phyloP scores from a whole-genome alignment of 805 yeast genomes.

The Starmera pachycereana region DNA sequence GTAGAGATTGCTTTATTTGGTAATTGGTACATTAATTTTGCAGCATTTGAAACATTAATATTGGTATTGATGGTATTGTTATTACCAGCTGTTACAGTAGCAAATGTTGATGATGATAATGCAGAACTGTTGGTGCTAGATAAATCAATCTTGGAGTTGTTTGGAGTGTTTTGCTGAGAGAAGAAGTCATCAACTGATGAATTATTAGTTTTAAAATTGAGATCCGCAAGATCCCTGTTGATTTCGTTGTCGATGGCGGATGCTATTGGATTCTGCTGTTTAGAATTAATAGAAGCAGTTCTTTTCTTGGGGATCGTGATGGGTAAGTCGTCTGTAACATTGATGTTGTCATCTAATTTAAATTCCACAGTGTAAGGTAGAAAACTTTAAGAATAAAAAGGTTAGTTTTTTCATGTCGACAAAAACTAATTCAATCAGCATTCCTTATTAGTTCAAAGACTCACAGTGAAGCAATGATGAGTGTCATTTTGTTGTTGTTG shows the following conservation, averaged over 20 bases:
- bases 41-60: background rate
- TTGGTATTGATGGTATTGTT: background rate
- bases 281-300: conserved; percentile 5
- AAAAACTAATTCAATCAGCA: too few species aligned
- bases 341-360: conserved; percentile 21
- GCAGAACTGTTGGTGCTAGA: background rate
- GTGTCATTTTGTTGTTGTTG: conserved; percentile 35
- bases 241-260: background rate
- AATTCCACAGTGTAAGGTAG: conserved; percentile 68
- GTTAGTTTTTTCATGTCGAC: background rate
- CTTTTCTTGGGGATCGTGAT: conserved; percentile 8
- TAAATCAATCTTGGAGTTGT: background rate
- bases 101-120: background rate
- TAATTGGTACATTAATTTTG: conserved; percentile 1
- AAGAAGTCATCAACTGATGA: conserved; percentile 19
- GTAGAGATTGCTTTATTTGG: conserved; percentile 11
- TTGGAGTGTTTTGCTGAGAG: conserved; percentile 4
- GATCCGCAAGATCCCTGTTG: conserved; percentile 1
- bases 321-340: conserved; percentile 23
- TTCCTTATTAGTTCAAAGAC: too few species aligned
- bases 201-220: conserved; percentile 5
- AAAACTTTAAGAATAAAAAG: conserved; percentile 30
- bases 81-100: too few species aligned
- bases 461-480: conserved; percentile 60
- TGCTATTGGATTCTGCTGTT: conserved; percentile 10